Conservation (phyloP, 2,329 filamentous ascomycete genomes). For the Alternaria panax region DNA sequence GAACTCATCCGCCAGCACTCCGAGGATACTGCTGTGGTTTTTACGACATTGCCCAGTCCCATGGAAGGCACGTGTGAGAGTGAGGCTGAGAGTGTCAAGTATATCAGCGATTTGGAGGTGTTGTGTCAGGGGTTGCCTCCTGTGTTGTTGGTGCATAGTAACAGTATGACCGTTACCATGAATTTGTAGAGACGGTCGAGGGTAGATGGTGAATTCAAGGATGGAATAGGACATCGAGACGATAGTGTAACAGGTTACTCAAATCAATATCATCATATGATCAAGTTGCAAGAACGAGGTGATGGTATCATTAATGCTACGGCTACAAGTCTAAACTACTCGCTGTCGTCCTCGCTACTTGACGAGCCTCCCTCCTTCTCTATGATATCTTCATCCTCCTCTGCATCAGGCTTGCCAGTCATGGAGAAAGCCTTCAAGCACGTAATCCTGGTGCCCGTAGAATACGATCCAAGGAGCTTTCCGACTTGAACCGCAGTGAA, state of each 20-base stretch:
- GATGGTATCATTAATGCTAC: constrained; percentile 23
- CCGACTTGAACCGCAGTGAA: constrained; percentile 62
- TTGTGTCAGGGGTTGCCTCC: constrained; percentile 79
- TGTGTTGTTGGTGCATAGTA: constrained; percentile 80
- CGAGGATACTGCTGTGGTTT: constrained; percentile 72
- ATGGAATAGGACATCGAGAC: neutral
- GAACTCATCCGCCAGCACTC: constrained; percentile 70
- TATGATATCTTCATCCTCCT: constrained; percentile 29
- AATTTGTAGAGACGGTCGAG: constrained; percentile 60
- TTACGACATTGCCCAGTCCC: constrained; percentile 84
- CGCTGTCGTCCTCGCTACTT: constrained; percentile 34
- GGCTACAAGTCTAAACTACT: constrained; percentile 16
- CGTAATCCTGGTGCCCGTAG: constrained; percentile 88
- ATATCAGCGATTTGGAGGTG: constrained; percentile 79
- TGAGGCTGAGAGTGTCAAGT: constrained; percentile 73
- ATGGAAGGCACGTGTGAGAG: constrained; percentile 76
- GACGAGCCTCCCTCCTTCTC: constrained; percentile 29
- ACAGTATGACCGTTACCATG: constrained; percentile 88
- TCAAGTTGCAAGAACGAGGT: neutral
- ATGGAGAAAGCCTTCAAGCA: constrained; percentile 88
- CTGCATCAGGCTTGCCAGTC: constrained; percentile 58
- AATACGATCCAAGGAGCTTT: constrained; percentile 75
- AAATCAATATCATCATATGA: neutral
- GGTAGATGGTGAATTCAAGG: neutral
- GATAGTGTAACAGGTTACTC: neutral